Evolutionary conservation across 169 alveolate species (phyloP), one percentile per base, ranked within the genome.

Genomic region (Plasmodium adleri): DNA sequence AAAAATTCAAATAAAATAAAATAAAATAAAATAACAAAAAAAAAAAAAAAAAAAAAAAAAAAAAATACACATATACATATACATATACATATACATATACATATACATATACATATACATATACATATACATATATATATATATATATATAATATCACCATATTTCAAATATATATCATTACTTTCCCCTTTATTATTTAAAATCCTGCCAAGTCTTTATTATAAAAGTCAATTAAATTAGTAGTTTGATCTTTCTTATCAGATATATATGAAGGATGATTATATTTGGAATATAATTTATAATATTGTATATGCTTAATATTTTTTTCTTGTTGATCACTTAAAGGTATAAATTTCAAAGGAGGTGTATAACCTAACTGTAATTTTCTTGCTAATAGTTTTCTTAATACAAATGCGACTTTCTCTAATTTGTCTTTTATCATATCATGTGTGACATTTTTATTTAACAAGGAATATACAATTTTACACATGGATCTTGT

Each of bases 291-390:
- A 45, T 78, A 78, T 58, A 78, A 58, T 66, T 78, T 78, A 66
- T 78, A 78, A 24, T 78, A 78, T 13, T 78, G 89, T 71, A 78
- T 8, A 78, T 78, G 66, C 32, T 78, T 78, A 58, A 78, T 45
- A 17, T 63, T 78, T 52, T 28, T 78, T 66, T 78, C 78, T 56
- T 78, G 89, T 43, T 78, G 72, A 54, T 78, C 89, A 15, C 67
- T 54, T 78, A 78, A 50, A 13, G 89, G 89, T 15, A 78, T 58
- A 52, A 94, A 94, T 26, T 70, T 67, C 67, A 94, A 88, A 47
- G 96, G 96, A 28, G 96, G 96, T n/a, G 96, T 94, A 67, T 94
- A 94, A 9, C 96, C 96, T 66, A 94, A 78, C 58, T 94, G 95
- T 24, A 94, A 92, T 64, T 94, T 94, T 28, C 94, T 88, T 26